Base-by-base conservation (phyloP, 768 basidiomycete genomes). In the Amanita pseudoporphyria region DNA sequence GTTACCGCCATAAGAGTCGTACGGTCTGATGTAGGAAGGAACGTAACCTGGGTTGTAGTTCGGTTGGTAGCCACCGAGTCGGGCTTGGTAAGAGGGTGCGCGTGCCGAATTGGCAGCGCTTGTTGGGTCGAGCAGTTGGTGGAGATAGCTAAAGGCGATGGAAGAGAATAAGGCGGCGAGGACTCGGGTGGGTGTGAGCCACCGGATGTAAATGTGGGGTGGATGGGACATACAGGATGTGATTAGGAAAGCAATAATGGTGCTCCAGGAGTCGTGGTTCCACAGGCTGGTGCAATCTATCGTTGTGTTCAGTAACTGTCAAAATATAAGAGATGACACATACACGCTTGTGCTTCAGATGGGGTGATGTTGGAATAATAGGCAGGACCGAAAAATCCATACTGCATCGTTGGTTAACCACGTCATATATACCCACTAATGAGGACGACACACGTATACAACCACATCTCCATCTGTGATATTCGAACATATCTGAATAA, bases 51-150 rank as follows among this genome's bases (percentile, higher is more conserved):
- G 76, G 55, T 72, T 77, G 62, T 85, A 84, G 59, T 78, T 74
- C 2, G 70, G 56, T 1, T 80, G 75, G 56, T 56, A 71, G 38
- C 58, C 63, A 38, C 61, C 66, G 40, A 59, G 61, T 28, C 70
- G 70, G 31, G 56, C 54, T 57, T 65, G 70, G 50, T 62, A 62
- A 50, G 67, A 52, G 54, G 80, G 73, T 10, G 70, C 68, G 36
- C 79, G 78, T 10, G 65, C 58, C 37, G 71, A 56, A 60, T 83
- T 82, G 46, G 66, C 73, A 33, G 71, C 63, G 54, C 77, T 77
- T 3, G 74, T 62, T 1, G 89, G 88, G 62, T 89, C 83, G 30
- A 81, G 73, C 1, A 80, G 59, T 64, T 93, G 89, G 19, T 82
- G 81, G 59, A 84, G 81, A 69, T 82, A 93, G 12, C 74, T 71